phyloP scores from a whole-genome alignment of 2,329 filamentous ascomycete genomes.

The Magnaporthales sp. region DNA sequence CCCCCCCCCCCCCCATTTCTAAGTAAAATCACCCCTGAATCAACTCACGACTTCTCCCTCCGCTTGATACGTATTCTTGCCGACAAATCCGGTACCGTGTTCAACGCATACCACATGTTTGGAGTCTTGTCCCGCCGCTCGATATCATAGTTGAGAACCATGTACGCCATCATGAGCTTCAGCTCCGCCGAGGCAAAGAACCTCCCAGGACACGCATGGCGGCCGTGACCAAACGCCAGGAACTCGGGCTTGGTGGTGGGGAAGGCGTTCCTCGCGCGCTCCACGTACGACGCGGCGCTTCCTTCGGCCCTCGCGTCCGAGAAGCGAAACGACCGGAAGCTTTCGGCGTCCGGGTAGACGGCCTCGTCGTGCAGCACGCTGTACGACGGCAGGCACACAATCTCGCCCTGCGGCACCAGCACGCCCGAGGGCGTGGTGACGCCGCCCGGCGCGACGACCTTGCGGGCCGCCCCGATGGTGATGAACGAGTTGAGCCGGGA shows the following conservation, averaged over 20 bases:
- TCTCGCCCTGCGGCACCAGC: background rate
- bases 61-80: background rate
- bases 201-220: conserved; percentile 26
- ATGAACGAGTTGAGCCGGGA: conserved; percentile 15
- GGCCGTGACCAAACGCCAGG: conserved; percentile 26
- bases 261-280: background rate
- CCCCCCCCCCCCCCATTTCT: no score
- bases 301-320: background rate
- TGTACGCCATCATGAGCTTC: conserved; percentile 25
- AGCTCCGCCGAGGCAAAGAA: conserved; percentile 30
- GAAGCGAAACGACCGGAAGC: background rate
- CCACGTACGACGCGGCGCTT: background rate
- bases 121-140: background rate
- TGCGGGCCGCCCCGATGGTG: background rate
- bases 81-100: background rate
- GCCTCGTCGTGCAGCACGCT: background rate
- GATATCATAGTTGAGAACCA: conserved; percentile 25
- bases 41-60: background rate
- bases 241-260: conserved; percentile 16
- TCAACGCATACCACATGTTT: background rate
- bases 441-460: conserved; percentile 8
- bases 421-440: background rate
- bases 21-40: no score
- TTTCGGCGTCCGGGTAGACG: background rate
- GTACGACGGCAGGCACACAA: background rate